Percentiles rank a stretch among this genome's conserved stretches.
phyloP scores from a whole-genome alignment of 495 filamentous ascomycete species.

The Neurospora sp. region DNA sequence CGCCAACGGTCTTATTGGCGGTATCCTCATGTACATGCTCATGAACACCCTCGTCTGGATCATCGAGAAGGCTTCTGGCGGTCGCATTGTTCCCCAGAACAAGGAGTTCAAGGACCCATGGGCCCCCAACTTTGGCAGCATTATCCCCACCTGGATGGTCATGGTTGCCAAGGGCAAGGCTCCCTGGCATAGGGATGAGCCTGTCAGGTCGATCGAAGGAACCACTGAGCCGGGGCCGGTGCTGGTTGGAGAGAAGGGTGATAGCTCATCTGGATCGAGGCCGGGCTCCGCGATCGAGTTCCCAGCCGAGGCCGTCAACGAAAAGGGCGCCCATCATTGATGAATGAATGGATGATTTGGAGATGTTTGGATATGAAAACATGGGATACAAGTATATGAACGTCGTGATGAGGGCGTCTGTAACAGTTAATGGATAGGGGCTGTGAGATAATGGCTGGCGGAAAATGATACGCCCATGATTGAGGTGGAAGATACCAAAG shows the following conservation, averaged over 20 bases:
- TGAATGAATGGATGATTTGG: not conserved
- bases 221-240: not conserved
- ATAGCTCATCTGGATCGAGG: not conserved
- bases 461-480: not conserved
- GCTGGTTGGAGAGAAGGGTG: not conserved
- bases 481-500: not conserved
- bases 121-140: constrained; percentile 59
- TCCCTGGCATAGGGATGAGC: not conserved
- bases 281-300: not conserved
- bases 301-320: not conserved
- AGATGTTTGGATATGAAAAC: not conserved
- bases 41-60: constrained; percentile 58
- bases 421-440: not conserved
- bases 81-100: constrained; percentile 60
- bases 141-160: constrained; percentile 60
- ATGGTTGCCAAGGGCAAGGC: constrained; percentile 51
- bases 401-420: not conserved
- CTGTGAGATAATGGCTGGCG: not conserved
- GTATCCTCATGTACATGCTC: constrained; percentile 61
- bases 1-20: constrained; percentile 65
- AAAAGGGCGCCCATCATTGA: not conserved
- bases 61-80: constrained; percentile 51
- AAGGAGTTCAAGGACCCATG: constrained; percentile 64
- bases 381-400: not conserved
- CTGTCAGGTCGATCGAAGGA: not conserved